Conservation (phyloP, 1,284 basidiomycete genomes). For the Thecaphora thlaspeos region DNA sequence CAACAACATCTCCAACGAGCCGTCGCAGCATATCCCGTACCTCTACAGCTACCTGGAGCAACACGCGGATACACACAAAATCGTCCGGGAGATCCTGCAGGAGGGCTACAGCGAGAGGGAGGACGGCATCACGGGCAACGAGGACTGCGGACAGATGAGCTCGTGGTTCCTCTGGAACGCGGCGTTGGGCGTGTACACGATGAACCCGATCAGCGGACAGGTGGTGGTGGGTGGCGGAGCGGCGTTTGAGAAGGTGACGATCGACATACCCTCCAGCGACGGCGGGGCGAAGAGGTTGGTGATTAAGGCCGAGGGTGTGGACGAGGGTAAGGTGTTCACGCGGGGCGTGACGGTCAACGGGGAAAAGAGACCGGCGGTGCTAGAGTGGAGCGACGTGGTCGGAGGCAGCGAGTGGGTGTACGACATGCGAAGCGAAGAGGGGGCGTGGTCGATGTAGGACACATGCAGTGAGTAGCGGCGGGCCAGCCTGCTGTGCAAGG, state of each 20-base stretch:
- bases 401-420: conserved; percentile 27
- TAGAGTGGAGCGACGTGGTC: conserved; percentile 20
- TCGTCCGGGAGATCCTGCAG: conserved; percentile 68
- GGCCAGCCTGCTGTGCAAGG: no score
- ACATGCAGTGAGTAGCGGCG: no score
- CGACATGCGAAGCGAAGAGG: conserved; percentile 8
- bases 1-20: conserved; percentile 81
- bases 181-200: conserved; percentile 81
- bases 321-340: conserved; percentile 17
- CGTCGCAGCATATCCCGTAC: conserved; percentile 78
- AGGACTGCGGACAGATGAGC: conserved; percentile 85
- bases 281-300: conserved; percentile 4
- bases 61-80: conserved; percentile 69
- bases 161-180: conserved; percentile 77
- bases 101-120: conserved; percentile 70
- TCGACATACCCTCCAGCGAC: conserved; percentile 62
- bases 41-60: conserved; percentile 72
- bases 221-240: conserved; percentile 75
- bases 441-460: conserved; percentile 10
- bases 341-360: conserved; percentile 19
- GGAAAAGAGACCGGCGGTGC: conserved; percentile 1
- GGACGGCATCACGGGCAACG: conserved; percentile 73
- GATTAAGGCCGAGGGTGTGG: conserved; percentile 13
- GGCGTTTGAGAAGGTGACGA: conserved; percentile 68
- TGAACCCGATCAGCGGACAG: conserved; percentile 61